Evolutionary conservation across 2,329 filamentous ascomycete species (phyloP), one percentile per base, ranked within the genome.

Genomic region (Rosellinia necatrix): DNA sequence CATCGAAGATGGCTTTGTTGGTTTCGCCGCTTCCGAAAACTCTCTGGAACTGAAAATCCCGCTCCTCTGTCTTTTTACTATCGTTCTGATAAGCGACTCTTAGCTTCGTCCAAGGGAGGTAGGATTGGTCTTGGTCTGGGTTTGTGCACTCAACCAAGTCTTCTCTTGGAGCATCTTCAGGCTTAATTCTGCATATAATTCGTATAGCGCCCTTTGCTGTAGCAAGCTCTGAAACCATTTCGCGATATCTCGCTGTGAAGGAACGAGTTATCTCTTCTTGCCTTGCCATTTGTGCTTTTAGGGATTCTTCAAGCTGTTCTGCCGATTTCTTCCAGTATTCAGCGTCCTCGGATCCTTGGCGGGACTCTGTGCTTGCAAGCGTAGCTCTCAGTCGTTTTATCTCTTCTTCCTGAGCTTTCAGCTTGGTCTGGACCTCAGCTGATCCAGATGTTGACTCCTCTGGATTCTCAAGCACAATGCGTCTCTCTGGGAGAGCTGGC

Each of bases 171-270:
- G 76, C 72, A 1, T 72, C 62, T 9, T 76, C 77, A 1, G 93
- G 94, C 30, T 93, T 87, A 21, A 97, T 91, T 68, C 94, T 85
- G 69, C 92, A 96, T 83, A 97, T 97, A 58, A 97, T 93, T 19
- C 94, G 88, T 67, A 99, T 97, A 69, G 97, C 97, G 64, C 94
- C 94, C 72, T 96, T 96, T 57, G 97, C 82, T 68, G 96, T 92
- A 70, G 97, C 91, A 42, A 97, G 92, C 70, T 94, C 92, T 73
- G 96, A 96, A 78, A 97, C 96, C 0, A 97, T 81, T 60, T 92
- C 90, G 7, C 92, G 84, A 9, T 50, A 47, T 3, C 42, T 54
- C 0, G 3, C 24, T 2, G 15, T 25, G 10, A 42, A 43, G 2
- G 13, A 10, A 7, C 21, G 34, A 8, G 22, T 19, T 12, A 48